A percentile compares a stretch with the other conserved stretches of the same genome.
phyloP scores from a whole-genome alignment of 352 stramenopile genomes.

The Pythium sp. region DNA sequence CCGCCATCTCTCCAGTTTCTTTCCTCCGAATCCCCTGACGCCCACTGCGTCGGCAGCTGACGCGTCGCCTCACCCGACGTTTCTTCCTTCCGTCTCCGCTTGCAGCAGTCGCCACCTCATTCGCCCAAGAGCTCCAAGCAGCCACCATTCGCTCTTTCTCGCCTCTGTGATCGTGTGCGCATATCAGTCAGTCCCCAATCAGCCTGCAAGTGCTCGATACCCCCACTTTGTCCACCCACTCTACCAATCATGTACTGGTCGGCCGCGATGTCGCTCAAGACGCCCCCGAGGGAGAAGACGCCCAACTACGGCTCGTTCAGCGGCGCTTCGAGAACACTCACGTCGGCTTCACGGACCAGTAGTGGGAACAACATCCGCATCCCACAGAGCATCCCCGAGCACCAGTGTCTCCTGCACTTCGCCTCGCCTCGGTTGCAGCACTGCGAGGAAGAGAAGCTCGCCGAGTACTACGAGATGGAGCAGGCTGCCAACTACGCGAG shows the following conservation, averaged over 20 bases:
- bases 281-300: constrained; percentile 24
- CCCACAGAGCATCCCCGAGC: constrained; percentile 71
- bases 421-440: constrained; percentile 33
- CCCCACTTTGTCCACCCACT: neutral
- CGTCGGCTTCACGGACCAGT: constrained; percentile 10
- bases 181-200: neutral
- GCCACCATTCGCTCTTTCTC: neutral
- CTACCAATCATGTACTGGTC: constrained; percentile 65
- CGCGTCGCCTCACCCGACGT: neutral
- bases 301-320: constrained; percentile 65
- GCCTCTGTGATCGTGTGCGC: neutral
- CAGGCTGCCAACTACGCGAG: neutral
- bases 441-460: constrained; percentile 21
- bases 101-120: constrained; percentile 1
- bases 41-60: constrained; percentile 14
- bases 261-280: constrained; percentile 61
- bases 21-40: constrained; percentile 11
- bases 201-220: neutral
- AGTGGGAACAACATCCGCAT: constrained; percentile 50
- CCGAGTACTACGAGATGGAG: constrained; percentile 20
- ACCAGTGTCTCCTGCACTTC: constrained; percentile 67
- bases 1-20: neutral
- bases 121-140: constrained; percentile 9
- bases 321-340: neutral
- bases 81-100: neutral